These are phyloP conservation scores for Phragmites australis DNA, from an alignment of 176 grass and related monocot species.

Conservation along the genomic window DNA sequence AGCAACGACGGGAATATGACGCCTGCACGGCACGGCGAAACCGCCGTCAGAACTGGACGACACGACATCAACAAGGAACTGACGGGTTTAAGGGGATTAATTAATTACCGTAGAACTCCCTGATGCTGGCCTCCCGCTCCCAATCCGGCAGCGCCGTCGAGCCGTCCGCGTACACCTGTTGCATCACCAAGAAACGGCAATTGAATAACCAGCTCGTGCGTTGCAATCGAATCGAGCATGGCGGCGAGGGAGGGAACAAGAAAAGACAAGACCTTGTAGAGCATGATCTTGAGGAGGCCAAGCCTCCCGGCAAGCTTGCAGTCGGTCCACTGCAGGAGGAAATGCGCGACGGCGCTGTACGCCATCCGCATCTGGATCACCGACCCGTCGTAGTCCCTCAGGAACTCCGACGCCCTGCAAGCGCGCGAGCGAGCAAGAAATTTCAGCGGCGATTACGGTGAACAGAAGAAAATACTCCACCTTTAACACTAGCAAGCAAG, in stretches of 20 bases:
- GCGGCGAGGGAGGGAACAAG: not conserved
- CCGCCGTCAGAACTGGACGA: not conserved
- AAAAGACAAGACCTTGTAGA: constrained; percentile 47
- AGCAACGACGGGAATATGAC: constrained; percentile 62
- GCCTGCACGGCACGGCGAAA: not conserved
- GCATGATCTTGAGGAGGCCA: constrained; percentile 61
- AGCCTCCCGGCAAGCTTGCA: constrained; percentile 57
- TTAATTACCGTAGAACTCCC: constrained; percentile 54
- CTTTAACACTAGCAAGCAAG: not conserved
- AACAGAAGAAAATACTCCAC: not conserved
- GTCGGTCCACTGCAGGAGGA: constrained; percentile 62
- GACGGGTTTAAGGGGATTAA: not conserved
- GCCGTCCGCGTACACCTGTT: constrained; percentile 51
- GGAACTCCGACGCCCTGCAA: constrained; percentile 50
- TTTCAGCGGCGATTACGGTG: not conserved
- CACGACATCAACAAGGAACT: not conserved
- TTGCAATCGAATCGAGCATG: not conserved
- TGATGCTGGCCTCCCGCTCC: constrained; percentile 62
- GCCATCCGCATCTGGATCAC: constrained; percentile 70
- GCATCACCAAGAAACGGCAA: not conserved
- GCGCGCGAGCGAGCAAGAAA: not conserved
- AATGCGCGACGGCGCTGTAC: constrained; percentile 60
- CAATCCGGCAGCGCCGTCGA: constrained; percentile 38
- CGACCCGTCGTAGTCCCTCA: constrained; percentile 56
- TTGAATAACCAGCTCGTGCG: not conserved